Percentiles rank a stretch among this genome's conserved stretches.
These are phyloP conservation scores for Leptographium lundbergii DNA, from an alignment of 2,329 filamentous ascomycete species.

Conservation along the genomic window DNA sequence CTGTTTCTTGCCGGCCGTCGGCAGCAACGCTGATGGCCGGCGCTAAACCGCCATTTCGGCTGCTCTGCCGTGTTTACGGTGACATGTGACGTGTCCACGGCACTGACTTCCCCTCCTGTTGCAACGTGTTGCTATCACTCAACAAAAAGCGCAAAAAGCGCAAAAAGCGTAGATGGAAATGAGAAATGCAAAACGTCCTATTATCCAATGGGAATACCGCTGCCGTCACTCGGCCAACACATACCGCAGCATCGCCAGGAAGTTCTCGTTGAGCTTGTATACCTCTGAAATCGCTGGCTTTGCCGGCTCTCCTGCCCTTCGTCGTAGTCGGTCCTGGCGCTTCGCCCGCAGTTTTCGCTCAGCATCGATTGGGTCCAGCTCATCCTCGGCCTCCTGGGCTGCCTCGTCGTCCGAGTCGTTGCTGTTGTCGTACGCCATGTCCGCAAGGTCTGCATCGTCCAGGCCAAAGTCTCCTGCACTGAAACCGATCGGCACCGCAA, in stretches of 20 bases:
- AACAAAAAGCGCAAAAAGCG: not conserved
- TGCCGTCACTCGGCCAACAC: constrained; percentile 58
- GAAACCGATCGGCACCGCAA: constrained; percentile 49
- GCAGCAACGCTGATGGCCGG: too few relatives aligned
- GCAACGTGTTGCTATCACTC: not conserved
- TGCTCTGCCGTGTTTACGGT: too few relatives aligned
- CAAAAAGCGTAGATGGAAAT: not conserved
- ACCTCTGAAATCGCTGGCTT: constrained; percentile 75
- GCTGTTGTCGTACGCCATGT: constrained; percentile 69
- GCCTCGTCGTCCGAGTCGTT: constrained; percentile 47
- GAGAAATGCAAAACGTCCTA: too few relatives aligned
- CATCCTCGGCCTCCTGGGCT: constrained; percentile 61
- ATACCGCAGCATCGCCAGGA: constrained; percentile 67
- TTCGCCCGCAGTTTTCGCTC: constrained; percentile 68
- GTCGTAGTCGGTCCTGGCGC: constrained; percentile 66
- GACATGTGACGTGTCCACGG: too few relatives aligned
- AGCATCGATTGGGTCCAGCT: constrained; percentile 74
- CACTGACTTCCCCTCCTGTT: too few relatives aligned
- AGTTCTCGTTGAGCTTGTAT: constrained; percentile 65
- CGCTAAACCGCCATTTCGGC: too few relatives aligned
- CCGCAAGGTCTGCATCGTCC: constrained; percentile 73
- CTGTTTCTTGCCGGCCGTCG: too few relatives aligned
- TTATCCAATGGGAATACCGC: not conserved
- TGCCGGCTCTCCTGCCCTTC: constrained; percentile 68
- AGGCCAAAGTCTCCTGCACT: constrained; percentile 80